A percentile compares a stretch with the other conserved stretches of the same genome.
These are phyloP conservation scores for Eimeria sp. DNA, from an alignment of 169 alveolate genomes.

Conservation along the genomic window DNA sequence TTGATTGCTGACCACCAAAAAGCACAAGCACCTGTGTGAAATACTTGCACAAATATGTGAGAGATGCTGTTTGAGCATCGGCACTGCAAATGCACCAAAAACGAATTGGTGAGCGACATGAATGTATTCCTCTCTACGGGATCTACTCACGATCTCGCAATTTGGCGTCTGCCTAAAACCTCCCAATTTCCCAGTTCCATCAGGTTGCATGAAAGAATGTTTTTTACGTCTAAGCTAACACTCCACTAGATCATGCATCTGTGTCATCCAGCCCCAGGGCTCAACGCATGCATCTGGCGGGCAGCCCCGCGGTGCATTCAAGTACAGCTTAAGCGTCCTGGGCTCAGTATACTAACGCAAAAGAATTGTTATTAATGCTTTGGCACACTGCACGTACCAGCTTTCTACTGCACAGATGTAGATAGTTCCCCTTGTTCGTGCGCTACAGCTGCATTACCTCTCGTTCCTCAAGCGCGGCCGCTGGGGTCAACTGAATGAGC, in stretches of 20 bases:
- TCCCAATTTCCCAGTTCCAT: not conserved
- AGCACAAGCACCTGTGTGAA: not conserved
- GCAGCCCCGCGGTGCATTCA: conserved; percentile 51
- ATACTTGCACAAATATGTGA: not conserved
- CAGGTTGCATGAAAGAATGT: not conserved
- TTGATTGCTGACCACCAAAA: not conserved
- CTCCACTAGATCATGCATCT: not conserved
- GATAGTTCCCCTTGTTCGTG: not conserved
- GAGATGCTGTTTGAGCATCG: not conserved
- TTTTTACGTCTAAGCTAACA: not conserved
- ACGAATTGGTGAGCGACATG: not conserved
- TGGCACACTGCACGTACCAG: not conserved
- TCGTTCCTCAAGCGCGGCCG: not conserved
- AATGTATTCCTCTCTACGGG: not conserved
- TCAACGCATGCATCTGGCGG: conserved; percentile 49
- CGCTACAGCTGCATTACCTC: not conserved
- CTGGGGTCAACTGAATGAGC: not conserved
- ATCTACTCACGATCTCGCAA: not conserved
- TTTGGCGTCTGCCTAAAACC: not conserved
- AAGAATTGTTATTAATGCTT: not conserved
- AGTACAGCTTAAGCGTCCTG: not conserved
- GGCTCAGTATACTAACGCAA: not conserved
- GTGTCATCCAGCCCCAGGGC: conserved; percentile 15
- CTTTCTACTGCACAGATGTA: not conserved
- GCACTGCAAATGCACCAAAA: not conserved